Percentiles rank a stretch among this genome's conserved stretches.
phyloP scores from a whole-genome alignment of 2,329 filamentous ascomycete species.

The Aureobasidium sp. region DNA sequence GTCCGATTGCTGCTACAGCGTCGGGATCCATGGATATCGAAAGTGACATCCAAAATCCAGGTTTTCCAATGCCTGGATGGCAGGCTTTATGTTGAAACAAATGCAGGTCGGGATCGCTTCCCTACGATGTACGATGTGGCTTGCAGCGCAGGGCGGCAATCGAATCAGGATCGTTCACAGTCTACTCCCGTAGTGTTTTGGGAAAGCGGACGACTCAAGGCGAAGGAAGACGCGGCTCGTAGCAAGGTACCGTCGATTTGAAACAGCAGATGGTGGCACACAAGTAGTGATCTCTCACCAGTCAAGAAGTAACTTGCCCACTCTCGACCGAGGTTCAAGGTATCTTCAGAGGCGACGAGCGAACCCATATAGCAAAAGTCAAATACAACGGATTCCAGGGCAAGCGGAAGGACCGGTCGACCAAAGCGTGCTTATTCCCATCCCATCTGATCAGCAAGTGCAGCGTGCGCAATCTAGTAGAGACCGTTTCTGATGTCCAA shows the following conservation, averaged over 20 bases:
- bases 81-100: not conserved
- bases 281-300: not conserved
- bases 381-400: not conserved
- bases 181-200: not conserved
- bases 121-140: not conserved
- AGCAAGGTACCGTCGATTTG: not conserved
- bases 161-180: not conserved
- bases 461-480: not conserved
- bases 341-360: not conserved
- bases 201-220: not conserved
- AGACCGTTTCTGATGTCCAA: not conserved
- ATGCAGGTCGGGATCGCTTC: not conserved
- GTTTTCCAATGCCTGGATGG: not conserved
- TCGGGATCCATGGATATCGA: not conserved
- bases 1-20: not conserved
- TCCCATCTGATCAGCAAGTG: not conserved
- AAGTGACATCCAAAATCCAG: not conserved
- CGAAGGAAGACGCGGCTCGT: not conserved
- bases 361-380: not conserved
- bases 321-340: not conserved
- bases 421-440: not conserved
- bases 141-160: not conserved
- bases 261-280: not conserved
- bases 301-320: not conserved
- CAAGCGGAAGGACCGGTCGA: not conserved